A percentile compares a stretch with the other conserved stretches of the same genome.
These are phyloP conservation scores for Teratosphaeria epicoccoides DNA, from an alignment of 2,329 filamentous ascomycete species.

Conservation along the genomic window DNA sequence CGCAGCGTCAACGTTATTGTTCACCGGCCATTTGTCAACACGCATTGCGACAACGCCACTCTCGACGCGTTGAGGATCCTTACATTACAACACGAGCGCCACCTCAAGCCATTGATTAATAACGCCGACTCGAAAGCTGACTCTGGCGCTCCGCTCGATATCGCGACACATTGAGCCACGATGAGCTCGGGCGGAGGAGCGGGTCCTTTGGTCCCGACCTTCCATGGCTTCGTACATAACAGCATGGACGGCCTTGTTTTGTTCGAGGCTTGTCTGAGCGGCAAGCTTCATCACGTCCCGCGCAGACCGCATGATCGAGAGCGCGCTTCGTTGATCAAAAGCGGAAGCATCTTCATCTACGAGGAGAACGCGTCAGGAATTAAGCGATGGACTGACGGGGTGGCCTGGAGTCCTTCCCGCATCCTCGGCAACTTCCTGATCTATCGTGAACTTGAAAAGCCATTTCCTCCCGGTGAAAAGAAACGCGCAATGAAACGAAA, in stretches of 20 bases:
- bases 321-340: slow-evolving; percentile 63
- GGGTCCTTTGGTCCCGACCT: slow-evolving; percentile 29
- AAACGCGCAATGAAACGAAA: slow-evolving; percentile 69
- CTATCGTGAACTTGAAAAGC: slow-evolving; percentile 70
- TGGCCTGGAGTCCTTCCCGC: slow-evolving; percentile 81
- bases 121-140: neutral
- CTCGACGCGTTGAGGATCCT: neutral
- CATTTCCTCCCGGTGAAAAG: slow-evolving; percentile 73
- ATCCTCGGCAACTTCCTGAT: slow-evolving; percentile 78
- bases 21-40: neutral
- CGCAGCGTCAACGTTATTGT: neutral
- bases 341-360: slow-evolving; percentile 83
- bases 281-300: slow-evolving; percentile 62
- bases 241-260: slow-evolving; percentile 61
- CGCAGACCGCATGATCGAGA: slow-evolving; percentile 81
- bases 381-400: slow-evolving; percentile 87
- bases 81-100: neutral
- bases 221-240: slow-evolving; percentile 30
- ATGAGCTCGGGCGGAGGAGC: slow-evolving; percentile 27
- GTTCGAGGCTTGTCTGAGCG: slow-evolving; percentile 67
- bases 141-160: neutral
- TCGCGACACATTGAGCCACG: slow-evolving; percentile 4
- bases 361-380: slow-evolving; percentile 85
- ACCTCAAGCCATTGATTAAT: neutral
- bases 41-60: neutral